Conservation (phyloP, 805 yeast genomes). For the Sugiyamaella chiloensis region DNA sequence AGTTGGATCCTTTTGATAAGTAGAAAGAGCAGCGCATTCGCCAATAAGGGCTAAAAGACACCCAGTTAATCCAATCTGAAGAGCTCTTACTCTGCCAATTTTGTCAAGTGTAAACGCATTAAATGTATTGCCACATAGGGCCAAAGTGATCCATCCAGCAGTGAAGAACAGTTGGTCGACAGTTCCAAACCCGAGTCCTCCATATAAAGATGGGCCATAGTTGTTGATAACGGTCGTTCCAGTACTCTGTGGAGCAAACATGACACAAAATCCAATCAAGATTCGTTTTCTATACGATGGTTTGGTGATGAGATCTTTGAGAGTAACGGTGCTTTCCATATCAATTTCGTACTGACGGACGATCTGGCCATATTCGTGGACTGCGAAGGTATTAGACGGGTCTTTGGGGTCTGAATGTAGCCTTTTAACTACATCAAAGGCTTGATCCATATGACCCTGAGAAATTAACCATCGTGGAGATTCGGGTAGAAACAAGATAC, state of each 20-base stretch:
- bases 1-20: constrained; percentile 3
- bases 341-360: constrained; percentile 2
- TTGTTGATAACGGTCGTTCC: constrained; percentile 11
- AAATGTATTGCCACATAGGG: constrained; percentile 5
- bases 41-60: constrained; percentile 10
- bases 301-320: constrained; percentile 1
- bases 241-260: constrained; percentile 8
- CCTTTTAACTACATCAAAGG: constrained; percentile 36
- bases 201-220: constrained; percentile 6
- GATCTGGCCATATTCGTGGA: constrained; percentile 4
- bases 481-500: constrained; percentile 41
- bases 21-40: constrained; percentile 4
- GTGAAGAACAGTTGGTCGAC: constrained; percentile 3
- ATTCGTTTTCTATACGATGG: constrained; percentile 12
- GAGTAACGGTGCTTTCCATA: background rate
- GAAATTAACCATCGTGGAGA: constrained; percentile 79
- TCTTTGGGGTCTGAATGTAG: constrained; percentile 69
- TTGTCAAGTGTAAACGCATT: constrained; percentile 9
- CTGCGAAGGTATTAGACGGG: background rate
- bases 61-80: constrained; percentile 6
- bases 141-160: constrained; percentile 8
- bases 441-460: constrained; percentile 45
- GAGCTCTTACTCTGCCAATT: constrained; percentile 1
- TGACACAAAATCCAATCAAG: constrained; percentile 11
- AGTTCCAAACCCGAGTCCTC: constrained; percentile 4